Evolutionary conservation across 139 green algal genomes (phyloP).

Genomic region (Mychonastes homosphaera): DNA sequence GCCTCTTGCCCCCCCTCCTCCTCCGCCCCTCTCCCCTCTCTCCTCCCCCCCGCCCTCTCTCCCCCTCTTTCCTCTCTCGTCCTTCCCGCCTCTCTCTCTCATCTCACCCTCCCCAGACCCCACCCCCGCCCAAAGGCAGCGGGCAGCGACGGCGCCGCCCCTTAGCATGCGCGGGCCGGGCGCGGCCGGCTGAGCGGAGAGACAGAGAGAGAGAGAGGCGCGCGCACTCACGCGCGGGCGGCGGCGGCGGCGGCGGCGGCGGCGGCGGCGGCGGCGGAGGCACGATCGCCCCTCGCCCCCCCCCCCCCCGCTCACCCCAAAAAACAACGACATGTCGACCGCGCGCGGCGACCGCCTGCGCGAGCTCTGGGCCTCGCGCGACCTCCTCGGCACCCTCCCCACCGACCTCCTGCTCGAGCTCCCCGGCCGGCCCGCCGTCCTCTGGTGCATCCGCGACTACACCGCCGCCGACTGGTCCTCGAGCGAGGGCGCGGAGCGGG

Average conservation of each 20-base stretch:
- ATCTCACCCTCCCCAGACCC: no score
- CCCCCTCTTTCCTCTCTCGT: no score
- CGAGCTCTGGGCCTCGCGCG: constrained; percentile 19
- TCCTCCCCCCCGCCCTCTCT: no score
- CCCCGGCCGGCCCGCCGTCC: constrained; percentile 50
- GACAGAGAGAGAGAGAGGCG: not conserved
- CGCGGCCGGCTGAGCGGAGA: constrained; percentile 3
- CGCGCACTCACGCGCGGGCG: not conserved
- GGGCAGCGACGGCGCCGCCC: not conserved
- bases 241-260: not conserved
- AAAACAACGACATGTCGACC: constrained; percentile 12
- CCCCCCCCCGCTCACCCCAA: not conserved
- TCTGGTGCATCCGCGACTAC: constrained; percentile 37
- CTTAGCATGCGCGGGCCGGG: not conserved
- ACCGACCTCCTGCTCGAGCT: constrained; percentile 53
- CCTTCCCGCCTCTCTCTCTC: no score
- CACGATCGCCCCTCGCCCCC: not conserved
- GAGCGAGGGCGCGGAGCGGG: constrained; percentile 21
- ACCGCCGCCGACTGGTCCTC: constrained; percentile 17
- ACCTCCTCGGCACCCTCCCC: constrained; percentile 35
- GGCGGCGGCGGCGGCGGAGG: not conserved
- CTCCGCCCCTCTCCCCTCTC: no score
- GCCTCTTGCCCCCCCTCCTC: no score
- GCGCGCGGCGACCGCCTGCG: constrained; percentile 17
- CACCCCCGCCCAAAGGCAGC: no score